Base-by-base conservation (phyloP, 805 yeast species). In the Kodamaea fukazawae region DNA sequence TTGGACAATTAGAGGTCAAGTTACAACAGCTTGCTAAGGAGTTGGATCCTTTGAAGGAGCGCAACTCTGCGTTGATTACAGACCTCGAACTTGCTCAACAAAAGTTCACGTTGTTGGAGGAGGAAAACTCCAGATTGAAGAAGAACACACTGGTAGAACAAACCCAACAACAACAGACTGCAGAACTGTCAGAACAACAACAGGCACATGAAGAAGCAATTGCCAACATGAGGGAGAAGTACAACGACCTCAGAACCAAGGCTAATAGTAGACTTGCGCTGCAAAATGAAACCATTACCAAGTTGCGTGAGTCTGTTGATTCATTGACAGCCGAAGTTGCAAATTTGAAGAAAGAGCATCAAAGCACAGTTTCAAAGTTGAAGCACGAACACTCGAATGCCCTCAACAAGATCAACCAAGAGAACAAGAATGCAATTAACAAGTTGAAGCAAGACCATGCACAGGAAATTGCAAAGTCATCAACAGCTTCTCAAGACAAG, bases 91-190 rank as follows among this genome's bases (percentile, higher is more conserved):
- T 76, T 11, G 78, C 75, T 40, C 73, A 69, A 13, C 73, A 76
- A 51, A 73, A 76, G 40, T 51, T 82, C 29, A 56, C 58, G 31
- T 57, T 76, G 17, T 51, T 72, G 7, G 61, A 64, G 28, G 78
- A 77, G 45, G 87, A 84, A 44, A 68, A 71, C 38, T 75, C 73
- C n/a, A 67, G 78, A 16, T 86, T 79, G 78, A 76, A 57, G 22
- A 20, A 62, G 13, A 26, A 31, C 26, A 32, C 17, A 4, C 15
- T 33, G n/a, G 73, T n/a, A n/a, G n/a, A n/a, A n/a, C n/a, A 38
- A 78, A 73, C 52, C 77, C 79, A 5, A 67, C 54, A 4, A 76
- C 73, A 43, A 58, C 67, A 42, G 58, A 52, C 50, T 10, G 11
- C 29, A 4, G 40, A 22, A 8, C 28, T 27, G 13, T 25, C 12